Conservation (phyloP, 306 rosid species). For the Ormosia semicastrata region DNA sequence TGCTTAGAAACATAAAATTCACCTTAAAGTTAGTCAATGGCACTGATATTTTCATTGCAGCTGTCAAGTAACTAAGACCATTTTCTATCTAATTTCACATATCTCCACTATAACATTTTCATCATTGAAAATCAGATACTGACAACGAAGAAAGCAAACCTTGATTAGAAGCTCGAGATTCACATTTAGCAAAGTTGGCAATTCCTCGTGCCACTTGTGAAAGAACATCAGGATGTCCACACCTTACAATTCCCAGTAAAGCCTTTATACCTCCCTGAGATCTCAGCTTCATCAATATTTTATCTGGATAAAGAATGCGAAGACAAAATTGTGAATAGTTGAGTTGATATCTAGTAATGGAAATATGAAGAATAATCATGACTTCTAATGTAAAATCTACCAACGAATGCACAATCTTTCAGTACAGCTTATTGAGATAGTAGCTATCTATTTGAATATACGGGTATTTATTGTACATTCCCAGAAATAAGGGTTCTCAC, state of each 20-base stretch:
- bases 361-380: background rate
- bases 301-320: constrained; percentile 48
- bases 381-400: background rate
- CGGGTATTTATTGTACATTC: background rate
- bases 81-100: constrained; percentile 2
- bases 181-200: constrained; percentile 97
- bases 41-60: background rate
- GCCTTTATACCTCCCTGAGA: constrained; percentile 96
- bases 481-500: background rate
- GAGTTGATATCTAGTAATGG: background rate
- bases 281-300: constrained; percentile 75
- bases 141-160: constrained; percentile 43
- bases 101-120: background rate
- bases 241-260: constrained; percentile 90
- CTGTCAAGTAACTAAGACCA: background rate
- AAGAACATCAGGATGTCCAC: constrained; percentile 97
- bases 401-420: background rate
- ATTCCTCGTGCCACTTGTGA: constrained; percentile 98
- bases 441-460: background rate
- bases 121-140: background rate
- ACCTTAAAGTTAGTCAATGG: background rate
- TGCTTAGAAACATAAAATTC: background rate
- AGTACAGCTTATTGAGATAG: background rate
- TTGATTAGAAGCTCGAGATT: constrained; percentile 86
- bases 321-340: constrained; percentile 1